phyloP scores from a whole-genome alignment of 1,139 yeast species.

The Suhomyces atakaporum region DNA sequence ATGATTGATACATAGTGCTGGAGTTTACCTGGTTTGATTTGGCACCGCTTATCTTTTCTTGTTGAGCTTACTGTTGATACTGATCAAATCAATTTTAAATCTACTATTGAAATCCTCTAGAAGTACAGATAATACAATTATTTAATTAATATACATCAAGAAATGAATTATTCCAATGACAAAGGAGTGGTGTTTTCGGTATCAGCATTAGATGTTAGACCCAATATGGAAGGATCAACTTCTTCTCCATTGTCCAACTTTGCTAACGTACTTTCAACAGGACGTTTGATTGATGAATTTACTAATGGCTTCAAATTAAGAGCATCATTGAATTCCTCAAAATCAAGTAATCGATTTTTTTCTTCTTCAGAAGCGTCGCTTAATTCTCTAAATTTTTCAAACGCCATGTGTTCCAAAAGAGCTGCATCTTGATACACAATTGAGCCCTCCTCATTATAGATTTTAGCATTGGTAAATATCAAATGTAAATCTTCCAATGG shows the following conservation, averaged over 20 bases:
- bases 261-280: conserved; percentile 24
- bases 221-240: conserved; percentile 24
- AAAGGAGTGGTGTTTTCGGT: conserved; percentile 15
- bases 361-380: conserved; percentile 27
- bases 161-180: conserved; percentile 8
- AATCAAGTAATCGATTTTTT: conserved; percentile 41
- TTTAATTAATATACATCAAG: conserved; percentile 2
- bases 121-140: conserved; percentile 3
- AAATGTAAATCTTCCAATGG: conserved; percentile 70
- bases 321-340: conserved; percentile 50
- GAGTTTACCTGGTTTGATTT: too few species aligned
- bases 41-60: too few species aligned
- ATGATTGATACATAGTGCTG: too few species aligned
- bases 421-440: conserved; percentile 78
- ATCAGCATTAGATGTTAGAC: conserved; percentile 14
- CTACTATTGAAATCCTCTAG: too few species aligned
- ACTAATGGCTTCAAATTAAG: conserved; percentile 46
- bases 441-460: conserved; percentile 91
- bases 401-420: conserved; percentile 55
- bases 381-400: conserved; percentile 34
- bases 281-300: conserved; percentile 28
- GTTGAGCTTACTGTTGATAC: too few species aligned
- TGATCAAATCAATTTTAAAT: too few species aligned
- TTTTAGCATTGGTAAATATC: conserved; percentile 80
- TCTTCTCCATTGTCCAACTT: conserved; percentile 25